Percentiles rank a stretch among this genome's conserved stretches.
Evolutionary conservation across 2,329 filamentous ascomycete genomes (phyloP).

Genomic region (Rosellinia necatrix): DNA sequence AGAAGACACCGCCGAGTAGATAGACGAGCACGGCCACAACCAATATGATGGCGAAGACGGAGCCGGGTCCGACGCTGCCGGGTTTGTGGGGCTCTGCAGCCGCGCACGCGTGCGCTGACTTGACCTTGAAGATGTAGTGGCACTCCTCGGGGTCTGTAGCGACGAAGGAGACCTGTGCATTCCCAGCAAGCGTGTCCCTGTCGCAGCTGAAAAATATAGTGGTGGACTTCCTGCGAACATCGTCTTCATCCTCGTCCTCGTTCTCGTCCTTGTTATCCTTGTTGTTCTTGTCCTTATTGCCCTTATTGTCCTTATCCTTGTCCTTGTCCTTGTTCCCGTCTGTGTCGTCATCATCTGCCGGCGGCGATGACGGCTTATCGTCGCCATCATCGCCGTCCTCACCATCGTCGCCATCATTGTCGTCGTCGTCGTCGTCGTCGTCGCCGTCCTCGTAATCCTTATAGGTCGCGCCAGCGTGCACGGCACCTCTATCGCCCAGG

Average conservation of each 20-base stretch:
- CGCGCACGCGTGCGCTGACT: slow-evolving; percentile 80
- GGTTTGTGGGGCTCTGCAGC: slow-evolving; percentile 71
- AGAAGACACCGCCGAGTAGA: slow-evolving; percentile 88
- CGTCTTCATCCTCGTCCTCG: slow-evolving; percentile 35
- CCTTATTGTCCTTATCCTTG: neutral
- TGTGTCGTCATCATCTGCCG: slow-evolving; percentile 4
- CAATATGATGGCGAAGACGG: slow-evolving; percentile 88
- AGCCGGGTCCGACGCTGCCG: slow-evolving; percentile 70
- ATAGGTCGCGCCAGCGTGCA: slow-evolving; percentile 45
- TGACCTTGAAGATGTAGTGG: slow-evolving; percentile 93
- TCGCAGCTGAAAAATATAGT: slow-evolving; percentile 95
- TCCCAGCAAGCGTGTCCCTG: slow-evolving; percentile 70
- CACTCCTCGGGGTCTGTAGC: slow-evolving; percentile 85
- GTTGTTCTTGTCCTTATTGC: neutral
- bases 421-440: slow-evolving; percentile 42
- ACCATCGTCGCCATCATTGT: slow-evolving; percentile 40
- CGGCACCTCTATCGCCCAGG: slow-evolving; percentile 36
- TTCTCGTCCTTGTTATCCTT: slow-evolving; percentile 14
- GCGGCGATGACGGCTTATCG: slow-evolving; percentile 31
- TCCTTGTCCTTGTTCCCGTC: neutral
- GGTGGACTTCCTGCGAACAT: slow-evolving; percentile 70
- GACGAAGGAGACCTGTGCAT: slow-evolving; percentile 80
- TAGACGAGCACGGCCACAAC: slow-evolving; percentile 81
- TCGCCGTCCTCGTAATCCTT: slow-evolving; percentile 40
- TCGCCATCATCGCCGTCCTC: slow-evolving; percentile 43